Conservation (phyloP, 148 eudicot species). For the Beta vulgaris region DNA sequence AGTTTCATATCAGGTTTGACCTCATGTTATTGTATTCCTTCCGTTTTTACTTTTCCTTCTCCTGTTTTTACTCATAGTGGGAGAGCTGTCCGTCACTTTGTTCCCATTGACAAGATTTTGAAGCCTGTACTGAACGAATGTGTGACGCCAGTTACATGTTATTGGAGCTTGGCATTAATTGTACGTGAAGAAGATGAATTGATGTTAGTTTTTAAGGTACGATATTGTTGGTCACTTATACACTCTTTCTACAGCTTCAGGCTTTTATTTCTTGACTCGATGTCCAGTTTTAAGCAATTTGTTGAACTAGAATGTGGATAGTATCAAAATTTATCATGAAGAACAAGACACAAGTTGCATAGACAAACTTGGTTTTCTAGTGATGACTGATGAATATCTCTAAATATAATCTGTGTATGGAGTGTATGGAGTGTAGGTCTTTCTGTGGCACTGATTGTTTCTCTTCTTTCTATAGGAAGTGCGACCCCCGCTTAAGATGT, state of each 20-base stretch:
- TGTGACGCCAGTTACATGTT: conserved; percentile 92
- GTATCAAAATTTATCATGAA: too few species aligned
- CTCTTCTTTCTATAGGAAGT: conserved; percentile 45
- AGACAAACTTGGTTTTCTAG: too few species aligned
- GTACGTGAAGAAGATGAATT: conserved; percentile 70
- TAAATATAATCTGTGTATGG: neutral
- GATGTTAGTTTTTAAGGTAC: conserved; percentile 81
- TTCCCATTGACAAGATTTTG: conserved; percentile 74
- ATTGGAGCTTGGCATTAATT: conserved; percentile 80
- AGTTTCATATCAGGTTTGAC: neutral
- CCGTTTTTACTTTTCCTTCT: neutral
- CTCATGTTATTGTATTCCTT: neutral
- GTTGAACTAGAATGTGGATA: neutral
- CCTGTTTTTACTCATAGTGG: conserved; percentile 48
- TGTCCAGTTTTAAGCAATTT: neutral
- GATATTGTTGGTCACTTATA: neutral
- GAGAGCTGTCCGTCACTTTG: conserved; percentile 55
- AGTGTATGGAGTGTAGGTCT: neutral
- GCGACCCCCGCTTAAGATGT: conserved; percentile 68
- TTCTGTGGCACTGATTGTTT: conserved; percentile 10
- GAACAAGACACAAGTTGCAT: too few species aligned
- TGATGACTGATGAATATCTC: neutral
- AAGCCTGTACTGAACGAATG: conserved; percentile 84
- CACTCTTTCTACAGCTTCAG: neutral
- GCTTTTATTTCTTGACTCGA: neutral